Base-by-base conservation (phyloP, 208 protist species). In the Crithidia fasciculata region DNA sequence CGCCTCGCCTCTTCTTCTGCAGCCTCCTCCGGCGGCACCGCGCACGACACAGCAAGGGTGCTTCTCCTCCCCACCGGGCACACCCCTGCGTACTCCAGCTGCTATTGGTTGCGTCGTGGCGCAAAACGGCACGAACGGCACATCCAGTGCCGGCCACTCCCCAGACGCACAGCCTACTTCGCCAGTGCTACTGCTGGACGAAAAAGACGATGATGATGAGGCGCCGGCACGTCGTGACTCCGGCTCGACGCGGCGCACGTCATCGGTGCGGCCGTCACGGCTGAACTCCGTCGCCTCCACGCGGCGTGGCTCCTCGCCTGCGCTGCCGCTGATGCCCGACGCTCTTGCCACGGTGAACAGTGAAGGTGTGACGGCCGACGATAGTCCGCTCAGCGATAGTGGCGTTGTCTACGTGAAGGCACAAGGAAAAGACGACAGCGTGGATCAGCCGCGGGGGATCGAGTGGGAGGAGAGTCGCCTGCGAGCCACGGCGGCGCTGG, bases 281-380 rank as follows among this genome's bases (percentile, higher is more conserved):
- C 43, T 71, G 4, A 71, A 71, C 43, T 60, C 54, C 13, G 15
- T 62, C 2, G 66, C 66, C 54, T 62, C 66, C 41, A 71, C 66
- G 2, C 54, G 55, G 4, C 54, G 41, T 3, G 66, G 66, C n/a
- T 71, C 66, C 3, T 52, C 54, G 53, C 10, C 54, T 5, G 49
- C 28, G 47, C 15, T 40, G n/a, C 16, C 6, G 39, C n/a, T 28
- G 28, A 28, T 28, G 28, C 28, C 28, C 28, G 28, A 28, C 1
- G 28, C 28, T 28, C 28, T 28, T 28, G 28, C 28, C 28, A 28
- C 28, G 28, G 28, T 28, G 28, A 28, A 28, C 28, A 1, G 28
- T 28, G 28, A 28, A 28, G 28, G 28, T 28, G 28, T 28, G 28
- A 28, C 28, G 28, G 28, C 28, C 28, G 28, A 28, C 28, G 28